Evolutionary conservation across 495 filamentous ascomycete species (phyloP), one percentile per base, ranked within the genome.

Genomic region (Pseudevernia furfuracea): DNA sequence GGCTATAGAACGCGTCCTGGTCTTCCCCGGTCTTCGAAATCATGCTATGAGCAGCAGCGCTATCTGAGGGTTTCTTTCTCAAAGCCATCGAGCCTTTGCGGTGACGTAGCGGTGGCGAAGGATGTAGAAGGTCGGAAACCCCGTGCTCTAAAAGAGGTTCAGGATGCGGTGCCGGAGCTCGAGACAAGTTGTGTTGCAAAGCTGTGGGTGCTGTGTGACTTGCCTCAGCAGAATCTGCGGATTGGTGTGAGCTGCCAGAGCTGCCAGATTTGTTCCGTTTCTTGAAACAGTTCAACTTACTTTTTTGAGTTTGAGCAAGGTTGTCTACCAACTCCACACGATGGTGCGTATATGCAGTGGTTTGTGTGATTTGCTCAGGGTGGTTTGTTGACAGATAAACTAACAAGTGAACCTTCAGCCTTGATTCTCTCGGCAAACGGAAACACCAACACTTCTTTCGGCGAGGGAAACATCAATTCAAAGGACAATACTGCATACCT

Each of bases 361-460:
- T 55, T 34, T 55, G 19, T 55, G 52, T 34, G 52, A 4, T 55
- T 34, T 32, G 30, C 17, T 55, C 17, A 34, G 28, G 30, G 21
- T 34, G 14, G 2, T 21, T 21, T 55, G 52, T 55, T 34, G 52
- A 55, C 17, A 34, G 17, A 21, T n/a, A 30, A 32, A 34, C 52
- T 55, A 34, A 34, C 9, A 34, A 55, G 52, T 55, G 52, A 55
- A 34, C 28, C 28, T 34, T 55, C 52, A 55, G 52, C 52, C 30
- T 34, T 55, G 52, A 55, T 55, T 34, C 17, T 21, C 52, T 55
- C 52, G 52, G 52, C 30, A n/a, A n/a, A n/a, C n/a, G n/a, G n/a
- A n/a, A n/a, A n/a, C n/a, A n/a, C n/a, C n/a, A n/a, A n/a, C n/a
- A n/a, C n/a, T n/a, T n/a, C n/a, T n/a, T n/a, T n/a, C n/a, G 30